These are phyloP conservation scores for Neodidymelliopsis sp. DNA, from an alignment of 2,329 filamentous ascomycete genomes.

Conservation along the genomic window DNA sequence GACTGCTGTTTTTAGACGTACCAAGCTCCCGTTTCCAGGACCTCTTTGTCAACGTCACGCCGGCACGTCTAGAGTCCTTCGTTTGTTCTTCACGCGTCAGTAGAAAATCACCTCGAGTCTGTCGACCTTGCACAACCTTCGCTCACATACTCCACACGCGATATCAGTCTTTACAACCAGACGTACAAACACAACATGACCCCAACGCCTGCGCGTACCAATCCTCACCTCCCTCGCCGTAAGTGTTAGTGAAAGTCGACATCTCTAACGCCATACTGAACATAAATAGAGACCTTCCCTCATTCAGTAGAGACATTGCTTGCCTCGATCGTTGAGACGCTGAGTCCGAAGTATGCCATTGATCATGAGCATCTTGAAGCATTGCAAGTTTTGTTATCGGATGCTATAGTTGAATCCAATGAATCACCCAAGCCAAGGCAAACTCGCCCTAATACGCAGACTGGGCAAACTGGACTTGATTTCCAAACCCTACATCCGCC, in stretches of 20 bases:
- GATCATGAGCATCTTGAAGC: constrained; percentile 2
- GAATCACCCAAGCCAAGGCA: constrained; percentile 4
- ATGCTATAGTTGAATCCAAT: constrained; percentile 1
- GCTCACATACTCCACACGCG: no score
- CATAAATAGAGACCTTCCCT: constrained; percentile 5
- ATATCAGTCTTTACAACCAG: no score
- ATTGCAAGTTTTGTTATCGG: background rate
- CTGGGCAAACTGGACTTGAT: constrained; percentile 4
- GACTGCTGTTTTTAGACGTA: background rate
- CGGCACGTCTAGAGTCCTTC: no score
- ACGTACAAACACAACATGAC: no score
- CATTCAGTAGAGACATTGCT: constrained; percentile 9
- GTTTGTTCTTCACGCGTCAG: no score
- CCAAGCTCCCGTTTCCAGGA: no score
- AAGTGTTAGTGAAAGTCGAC: background rate
- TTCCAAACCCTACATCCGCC: background rate
- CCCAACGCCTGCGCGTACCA: background rate
- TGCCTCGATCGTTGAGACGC: background rate
- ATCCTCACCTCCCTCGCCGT: constrained; percentile 3
- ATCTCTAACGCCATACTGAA: constrained; percentile 1
- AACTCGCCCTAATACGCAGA: constrained; percentile 14
- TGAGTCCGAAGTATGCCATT: constrained; percentile 3
- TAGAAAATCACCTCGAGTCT: no score
- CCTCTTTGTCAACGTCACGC: background rate
- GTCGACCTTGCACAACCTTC: no score